Conservation (phyloP, 2,329 filamentous ascomycete genomes). For the Nemania abortiva region DNA sequence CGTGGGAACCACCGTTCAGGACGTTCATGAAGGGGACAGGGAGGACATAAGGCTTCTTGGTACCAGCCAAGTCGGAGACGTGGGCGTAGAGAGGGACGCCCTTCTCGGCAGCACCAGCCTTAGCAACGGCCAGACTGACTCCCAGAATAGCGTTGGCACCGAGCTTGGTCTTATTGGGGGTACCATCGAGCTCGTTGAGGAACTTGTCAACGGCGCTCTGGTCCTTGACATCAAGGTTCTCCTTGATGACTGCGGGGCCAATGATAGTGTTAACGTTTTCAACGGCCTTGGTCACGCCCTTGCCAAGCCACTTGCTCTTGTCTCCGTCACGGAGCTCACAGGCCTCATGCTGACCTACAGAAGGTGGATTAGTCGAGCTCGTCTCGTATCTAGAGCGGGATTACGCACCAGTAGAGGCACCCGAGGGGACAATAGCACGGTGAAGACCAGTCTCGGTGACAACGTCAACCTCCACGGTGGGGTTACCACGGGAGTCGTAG, state of each 20-base stretch:
- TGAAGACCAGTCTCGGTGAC: conserved; percentile 96
- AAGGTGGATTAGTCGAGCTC: conserved; percentile 42
- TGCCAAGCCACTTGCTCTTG: conserved; percentile 86
- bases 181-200: conserved; percentile 86
- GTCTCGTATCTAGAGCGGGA: conserved; percentile 37
- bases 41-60: conserved; percentile 91
- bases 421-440: conserved; percentile 96
- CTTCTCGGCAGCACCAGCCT: conserved; percentile 91
- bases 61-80: conserved; percentile 87
- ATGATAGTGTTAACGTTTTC: conserved; percentile 87
- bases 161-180: conserved; percentile 86
- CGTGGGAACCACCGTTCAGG: conserved; percentile 93
- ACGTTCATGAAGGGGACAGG: conserved; percentile 96
- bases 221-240: conserved; percentile 86
- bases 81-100: conserved; percentile 88
- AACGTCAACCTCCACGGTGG: conserved; percentile 97
- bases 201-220: conserved; percentile 86
- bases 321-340: conserved; percentile 92
- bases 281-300: conserved; percentile 88
- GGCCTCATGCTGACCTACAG: conserved; percentile 85
- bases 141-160: conserved; percentile 91
- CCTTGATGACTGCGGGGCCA: conserved; percentile 83
- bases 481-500: conserved; percentile 99
- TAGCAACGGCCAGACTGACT: conserved; percentile 85
- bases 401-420: conserved; percentile 88